These are phyloP conservation scores for Geosmithia flava DNA, from an alignment of 2,329 filamentous ascomycete genomes.

Conservation along the genomic window DNA sequence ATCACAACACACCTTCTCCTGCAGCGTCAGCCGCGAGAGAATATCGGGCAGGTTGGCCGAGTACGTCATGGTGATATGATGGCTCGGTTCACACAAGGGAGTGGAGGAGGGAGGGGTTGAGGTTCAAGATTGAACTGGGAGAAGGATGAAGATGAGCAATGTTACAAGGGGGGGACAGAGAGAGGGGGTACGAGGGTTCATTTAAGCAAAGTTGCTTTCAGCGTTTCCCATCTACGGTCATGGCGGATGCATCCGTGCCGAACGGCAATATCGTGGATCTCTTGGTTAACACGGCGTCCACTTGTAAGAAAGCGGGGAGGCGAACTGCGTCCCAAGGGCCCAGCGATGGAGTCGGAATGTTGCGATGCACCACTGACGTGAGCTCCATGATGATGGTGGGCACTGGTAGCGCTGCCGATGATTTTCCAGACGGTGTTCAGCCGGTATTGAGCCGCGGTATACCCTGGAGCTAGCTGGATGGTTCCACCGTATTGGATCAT, in stretches of 20 bases:
- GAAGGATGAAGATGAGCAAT: not conserved
- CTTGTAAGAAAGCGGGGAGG: not conserved
- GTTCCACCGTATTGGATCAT: not conserved
- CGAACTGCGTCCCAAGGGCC: not conserved
- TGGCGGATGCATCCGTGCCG: not conserved
- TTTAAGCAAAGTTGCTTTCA: not conserved
- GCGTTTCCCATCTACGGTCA: not conserved
- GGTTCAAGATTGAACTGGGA: not conserved
- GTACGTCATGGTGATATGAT: not conserved
- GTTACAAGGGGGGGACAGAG: not conserved
- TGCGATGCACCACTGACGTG: not conserved
- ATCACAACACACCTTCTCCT: conserved; percentile 13
- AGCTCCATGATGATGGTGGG: not conserved
- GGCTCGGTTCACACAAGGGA: not conserved
- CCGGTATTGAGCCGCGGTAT: not conserved
- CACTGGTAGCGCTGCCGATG: not conserved
- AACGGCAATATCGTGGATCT: not conserved
- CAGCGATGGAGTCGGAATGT: not conserved
- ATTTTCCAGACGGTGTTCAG: not conserved
- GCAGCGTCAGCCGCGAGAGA: conserved; percentile 14
- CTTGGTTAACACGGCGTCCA: not conserved
- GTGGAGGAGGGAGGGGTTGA: not conserved
- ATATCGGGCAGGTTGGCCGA: conserved; percentile 11
- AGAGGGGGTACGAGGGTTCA: not conserved
- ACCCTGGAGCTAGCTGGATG: not conserved